Conservation (phyloP, 331 rosid species). For the Rhamnella rubrinervis region DNA sequence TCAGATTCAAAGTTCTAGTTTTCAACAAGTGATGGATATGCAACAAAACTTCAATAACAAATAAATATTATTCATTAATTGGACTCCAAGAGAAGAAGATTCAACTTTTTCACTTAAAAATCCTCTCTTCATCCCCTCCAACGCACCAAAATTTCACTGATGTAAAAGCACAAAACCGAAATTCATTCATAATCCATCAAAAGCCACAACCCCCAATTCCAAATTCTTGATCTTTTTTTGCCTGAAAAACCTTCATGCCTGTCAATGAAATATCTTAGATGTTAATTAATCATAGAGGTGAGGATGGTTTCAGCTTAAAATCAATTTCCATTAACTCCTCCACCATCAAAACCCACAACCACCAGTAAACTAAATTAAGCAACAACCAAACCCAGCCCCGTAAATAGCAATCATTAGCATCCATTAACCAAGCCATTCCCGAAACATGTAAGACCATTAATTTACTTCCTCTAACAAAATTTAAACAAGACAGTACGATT, state of each 20-base stretch:
- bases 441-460: background rate
- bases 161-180: slow-evolving; percentile 2
- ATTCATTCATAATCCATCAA: background rate
- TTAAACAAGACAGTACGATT: background rate
- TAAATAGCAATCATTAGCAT: background rate
- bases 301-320: background rate
- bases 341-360: background rate
- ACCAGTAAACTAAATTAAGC: background rate
- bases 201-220: background rate
- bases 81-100: background rate
- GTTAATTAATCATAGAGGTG: too few species aligned
- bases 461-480: too few species aligned
- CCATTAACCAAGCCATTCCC: background rate
- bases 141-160: background rate
- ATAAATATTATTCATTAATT: background rate
- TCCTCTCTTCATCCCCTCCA: background rate
- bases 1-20: too few species aligned
- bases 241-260: background rate
- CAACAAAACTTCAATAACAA: too few species aligned
- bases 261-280: background rate
- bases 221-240: too few species aligned
- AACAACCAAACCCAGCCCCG: background rate
- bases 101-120: background rate
- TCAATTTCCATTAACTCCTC: slow-evolving; percentile 2
- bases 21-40: too few species aligned